Conservation (phyloP, 352 stramenopile genomes). For the Phytopythium aichiense region DNA sequence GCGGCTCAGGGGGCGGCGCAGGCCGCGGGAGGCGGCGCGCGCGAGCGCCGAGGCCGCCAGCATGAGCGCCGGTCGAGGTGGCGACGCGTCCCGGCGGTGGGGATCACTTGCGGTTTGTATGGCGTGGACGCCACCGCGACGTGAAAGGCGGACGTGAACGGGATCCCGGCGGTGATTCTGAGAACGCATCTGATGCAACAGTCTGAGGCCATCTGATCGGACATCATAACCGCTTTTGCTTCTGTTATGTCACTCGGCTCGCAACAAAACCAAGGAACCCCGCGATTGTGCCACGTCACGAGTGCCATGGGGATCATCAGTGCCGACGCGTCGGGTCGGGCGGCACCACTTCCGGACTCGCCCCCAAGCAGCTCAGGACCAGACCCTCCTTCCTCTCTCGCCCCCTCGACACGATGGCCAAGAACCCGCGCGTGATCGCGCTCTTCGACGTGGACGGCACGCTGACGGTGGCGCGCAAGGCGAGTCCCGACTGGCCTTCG, state of each 20-base stretch:
- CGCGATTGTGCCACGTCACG: neutral
- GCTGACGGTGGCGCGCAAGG: conserved; percentile 93
- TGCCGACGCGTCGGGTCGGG: neutral
- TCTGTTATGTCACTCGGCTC: too few relatives aligned
- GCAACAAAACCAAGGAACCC: neutral
- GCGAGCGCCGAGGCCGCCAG: conserved; percentile 1
- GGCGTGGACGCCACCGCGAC: too few relatives aligned
- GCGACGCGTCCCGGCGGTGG: neutral
- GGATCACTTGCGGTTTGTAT: neutral
- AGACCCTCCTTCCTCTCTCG: neutral
- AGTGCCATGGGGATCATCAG: neutral
- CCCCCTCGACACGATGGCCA: conserved; percentile 25
- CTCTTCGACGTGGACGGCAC: conserved; percentile 99
- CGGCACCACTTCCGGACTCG: neutral
- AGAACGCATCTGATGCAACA: too few relatives aligned
- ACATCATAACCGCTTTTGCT: too few relatives aligned
- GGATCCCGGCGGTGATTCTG: too few relatives aligned
- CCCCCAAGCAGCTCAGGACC: neutral
- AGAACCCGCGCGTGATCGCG: conserved; percentile 93
- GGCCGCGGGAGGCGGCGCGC: neutral
- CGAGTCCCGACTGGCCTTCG: neutral
- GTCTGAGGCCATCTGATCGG: too few relatives aligned
- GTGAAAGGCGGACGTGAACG: too few relatives aligned
- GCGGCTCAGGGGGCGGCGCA: neutral
- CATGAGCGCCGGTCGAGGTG: neutral